These are phyloP conservation scores for Botrytis tulipae DNA, from an alignment of 2,329 filamentous ascomycete genomes.

Conservation along the genomic window DNA sequence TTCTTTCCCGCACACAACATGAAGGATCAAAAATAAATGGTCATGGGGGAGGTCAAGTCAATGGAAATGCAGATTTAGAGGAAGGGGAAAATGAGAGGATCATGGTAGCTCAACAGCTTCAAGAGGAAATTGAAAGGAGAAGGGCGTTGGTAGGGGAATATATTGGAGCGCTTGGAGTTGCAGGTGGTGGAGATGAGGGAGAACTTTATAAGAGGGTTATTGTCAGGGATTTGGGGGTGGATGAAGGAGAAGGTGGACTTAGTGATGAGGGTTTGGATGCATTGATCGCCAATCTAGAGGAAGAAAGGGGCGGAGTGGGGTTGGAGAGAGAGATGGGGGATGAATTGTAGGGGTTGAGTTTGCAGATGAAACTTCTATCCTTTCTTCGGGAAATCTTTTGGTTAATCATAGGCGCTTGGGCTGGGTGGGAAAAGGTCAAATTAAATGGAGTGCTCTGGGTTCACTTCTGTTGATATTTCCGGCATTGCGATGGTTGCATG, in stretches of 20 bases:
- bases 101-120: slow-evolving; percentile 56
- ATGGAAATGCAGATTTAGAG: slow-evolving; percentile 39
- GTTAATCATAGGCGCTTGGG: not conserved
- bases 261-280: slow-evolving; percentile 35
- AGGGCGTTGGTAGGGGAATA: slow-evolving; percentile 64
- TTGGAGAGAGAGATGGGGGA: slow-evolving; percentile 14
- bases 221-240: slow-evolving; percentile 46
- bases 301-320: slow-evolving; percentile 22
- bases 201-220: slow-evolving; percentile 60
- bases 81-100: slow-evolving; percentile 54
- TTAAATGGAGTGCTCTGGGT: not conserved
- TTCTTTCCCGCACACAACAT: slow-evolving; percentile 42
- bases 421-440: not conserved
- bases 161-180: slow-evolving; percentile 63
- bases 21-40: slow-evolving; percentile 52
- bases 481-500: not conserved
- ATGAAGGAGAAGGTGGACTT: slow-evolving; percentile 38
- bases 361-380: not conserved
- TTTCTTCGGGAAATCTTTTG: not conserved
- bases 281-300: slow-evolving; percentile 32
- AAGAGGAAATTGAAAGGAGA: slow-evolving; percentile 49
- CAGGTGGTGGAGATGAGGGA: slow-evolving; percentile 70
- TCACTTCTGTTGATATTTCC: not conserved
- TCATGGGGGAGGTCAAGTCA: slow-evolving; percentile 35
- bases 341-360: not conserved